Base-by-base conservation (phyloP, 1,284 basidiomycete species). In the Tilletiopsis washingtonensis region DNA sequence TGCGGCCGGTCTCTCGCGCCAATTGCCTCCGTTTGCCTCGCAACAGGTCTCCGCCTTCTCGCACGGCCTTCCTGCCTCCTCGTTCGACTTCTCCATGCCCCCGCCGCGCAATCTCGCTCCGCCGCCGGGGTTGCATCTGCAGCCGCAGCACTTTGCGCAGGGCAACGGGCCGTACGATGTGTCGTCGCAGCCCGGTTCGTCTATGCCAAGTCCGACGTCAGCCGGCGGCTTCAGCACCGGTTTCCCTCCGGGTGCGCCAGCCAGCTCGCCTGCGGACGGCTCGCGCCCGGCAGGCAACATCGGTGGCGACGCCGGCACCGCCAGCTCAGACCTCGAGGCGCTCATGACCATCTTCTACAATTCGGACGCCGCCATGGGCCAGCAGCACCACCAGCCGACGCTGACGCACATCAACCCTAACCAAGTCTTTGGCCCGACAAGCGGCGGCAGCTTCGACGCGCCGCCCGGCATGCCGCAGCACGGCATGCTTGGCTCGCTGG, bases 261-360 rank as follows among this genome's bases (percentile, higher is more conserved):
- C 46, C 4, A 23, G 14, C 5, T 12, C 12, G 12, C 32, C 43
- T 12, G 14, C 21, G 5, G 11, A 43, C 42, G 27, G 42, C 19
- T 24, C 6, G 3, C 19, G 12, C 1, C 15, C 9, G 7, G 9
- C 23, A 15, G 42, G 25, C 23, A 23, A n/a, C 17, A 21, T 17
- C 6, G 43, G 29, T 12, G 45, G 39, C 21, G 17, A 39, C 23
- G 25, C 25, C 7, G 21, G 14, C 40, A 49, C 21, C 24, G 27
- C 25, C 26, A 42, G 20, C 27, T 53, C 57, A 2, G 62, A 67
- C 21, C 43, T 66, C 23, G 58, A 64, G 29, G 59, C 59, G 17
- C 64, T 68, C 53, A 68, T 68, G 61, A 58, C 62, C 45, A 64
- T 68, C 61, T 65, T 66, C 43, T 68, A 68, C 62, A 65, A 61